Percentiles rank a stretch among this genome's conserved stretches.
Conservation (phyloP, 2,329 filamentous ascomycete species). For the Colletotrichum gloeosporioides region DNA sequence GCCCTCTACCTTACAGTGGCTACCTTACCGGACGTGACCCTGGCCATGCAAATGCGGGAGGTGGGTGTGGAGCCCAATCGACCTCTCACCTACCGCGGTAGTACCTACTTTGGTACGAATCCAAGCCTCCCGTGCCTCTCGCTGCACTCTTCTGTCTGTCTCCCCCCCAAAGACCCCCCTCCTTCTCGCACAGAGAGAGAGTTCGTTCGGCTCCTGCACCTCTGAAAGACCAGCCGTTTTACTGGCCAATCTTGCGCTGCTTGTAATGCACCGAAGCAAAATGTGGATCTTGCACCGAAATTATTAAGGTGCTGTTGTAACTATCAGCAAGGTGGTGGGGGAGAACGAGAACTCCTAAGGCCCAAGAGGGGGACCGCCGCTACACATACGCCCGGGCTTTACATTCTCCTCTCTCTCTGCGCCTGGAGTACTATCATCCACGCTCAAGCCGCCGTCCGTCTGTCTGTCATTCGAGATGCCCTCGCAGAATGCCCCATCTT, state of each 20-base stretch:
- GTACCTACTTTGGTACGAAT: not conserved
- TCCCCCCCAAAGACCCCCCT: not conserved
- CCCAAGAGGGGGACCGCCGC: not conserved
- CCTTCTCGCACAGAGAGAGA: not conserved
- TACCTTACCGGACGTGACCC: not conserved
- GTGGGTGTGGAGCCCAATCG: slow-evolving; percentile 10
- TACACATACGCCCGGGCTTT: not conserved
- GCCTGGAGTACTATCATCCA: not conserved
- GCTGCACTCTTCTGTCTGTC: not conserved
- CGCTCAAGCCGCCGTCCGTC: not conserved
- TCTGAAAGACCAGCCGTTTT: not conserved
- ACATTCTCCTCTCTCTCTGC: not conserved
- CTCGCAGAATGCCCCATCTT: not conserved
- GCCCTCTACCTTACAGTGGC: not conserved
- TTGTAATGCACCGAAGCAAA: slow-evolving; percentile 12
- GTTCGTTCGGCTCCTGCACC: not conserved
- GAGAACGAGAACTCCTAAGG: not conserved
- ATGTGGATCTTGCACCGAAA: slow-evolving; percentile 22
- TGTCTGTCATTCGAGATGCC: not conserved
- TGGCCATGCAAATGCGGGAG: slow-evolving; percentile 4
- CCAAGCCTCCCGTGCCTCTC: not conserved
- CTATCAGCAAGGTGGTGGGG: not conserved
- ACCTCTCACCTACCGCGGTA: not conserved
- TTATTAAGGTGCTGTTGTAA: slow-evolving; percentile 5
- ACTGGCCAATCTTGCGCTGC: slow-evolving; percentile 7